phyloP scores from a whole-genome alignment of 257 asterid species.

The Solanum medicagineum region DNA sequence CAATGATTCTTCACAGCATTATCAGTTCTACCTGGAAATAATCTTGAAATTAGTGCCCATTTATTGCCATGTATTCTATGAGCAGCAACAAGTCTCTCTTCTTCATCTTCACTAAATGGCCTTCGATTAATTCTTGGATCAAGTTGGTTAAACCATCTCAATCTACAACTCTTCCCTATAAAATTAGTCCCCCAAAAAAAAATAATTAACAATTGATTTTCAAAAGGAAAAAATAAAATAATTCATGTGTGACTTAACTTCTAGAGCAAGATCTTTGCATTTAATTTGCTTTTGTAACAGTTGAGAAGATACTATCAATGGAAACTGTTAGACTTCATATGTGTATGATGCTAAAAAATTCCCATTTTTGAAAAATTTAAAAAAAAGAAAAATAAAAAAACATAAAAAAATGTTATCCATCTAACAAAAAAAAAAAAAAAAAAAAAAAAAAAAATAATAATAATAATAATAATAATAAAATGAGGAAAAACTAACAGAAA shows the following conservation, averaged over 20 bases:
- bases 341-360: neutral
- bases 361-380: neutral
- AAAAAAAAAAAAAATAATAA: too few relatives aligned
- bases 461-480: neutral
- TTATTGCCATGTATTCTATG: slow-evolving; percentile 80
- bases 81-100: slow-evolving; percentile 68
- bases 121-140: slow-evolving; percentile 90
- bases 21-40: slow-evolving; percentile 92
- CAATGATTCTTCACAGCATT: slow-evolving; percentile 95
- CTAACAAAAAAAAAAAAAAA: neutral
- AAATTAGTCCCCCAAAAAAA: neutral
- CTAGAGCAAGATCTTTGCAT: neutral
- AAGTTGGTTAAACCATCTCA: slow-evolving; percentile 91
- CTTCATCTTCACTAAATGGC: slow-evolving; percentile 86
- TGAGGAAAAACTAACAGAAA: neutral
- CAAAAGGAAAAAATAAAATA: neutral
- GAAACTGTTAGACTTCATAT: neutral
- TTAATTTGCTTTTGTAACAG: neutral
- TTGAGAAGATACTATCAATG: neutral
- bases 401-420: neutral
- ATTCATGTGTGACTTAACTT: neutral
- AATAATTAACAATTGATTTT: neutral
- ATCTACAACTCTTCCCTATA: slow-evolving; percentile 87
- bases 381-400: neutral
- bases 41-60: slow-evolving; percentile 85